phyloP scores from a whole-genome alignment of 768 basidiomycete genomes.

The Rhodotorula diobovata region DNA sequence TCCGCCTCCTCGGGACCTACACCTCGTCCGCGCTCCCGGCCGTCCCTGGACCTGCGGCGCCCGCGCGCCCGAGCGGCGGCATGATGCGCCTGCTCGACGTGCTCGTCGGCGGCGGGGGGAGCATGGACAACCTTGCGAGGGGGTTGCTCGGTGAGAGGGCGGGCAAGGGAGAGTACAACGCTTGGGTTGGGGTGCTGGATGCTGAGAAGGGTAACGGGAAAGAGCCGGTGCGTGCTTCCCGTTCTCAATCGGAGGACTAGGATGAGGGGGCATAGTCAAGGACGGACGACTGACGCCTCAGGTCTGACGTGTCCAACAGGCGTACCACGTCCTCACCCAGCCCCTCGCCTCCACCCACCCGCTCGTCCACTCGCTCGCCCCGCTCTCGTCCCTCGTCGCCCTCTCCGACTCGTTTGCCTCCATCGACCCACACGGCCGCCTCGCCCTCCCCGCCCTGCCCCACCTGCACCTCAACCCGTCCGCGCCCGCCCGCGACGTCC shows the following conservation, averaged over 20 bases:
- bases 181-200: constrained; percentile 30
- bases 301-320: too few relatives aligned
- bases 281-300: too few relatives aligned
- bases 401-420: background rate
- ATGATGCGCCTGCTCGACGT: constrained; percentile 27
- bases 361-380: background rate
- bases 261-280: too few relatives aligned
- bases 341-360: background rate
- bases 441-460: constrained; percentile 13
- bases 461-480: background rate
- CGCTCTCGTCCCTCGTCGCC: background rate
- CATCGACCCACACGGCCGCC: constrained; percentile 6
- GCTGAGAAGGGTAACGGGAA: background rate
- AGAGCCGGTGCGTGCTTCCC: background rate
- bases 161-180: constrained; percentile 1
- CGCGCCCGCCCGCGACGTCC: background rate
- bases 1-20: constrained; percentile 37
- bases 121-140: constrained; percentile 28
- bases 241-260: background rate
- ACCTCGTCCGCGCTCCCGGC: background rate
- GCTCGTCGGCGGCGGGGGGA: constrained; percentile 30
- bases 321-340: background rate
- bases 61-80: constrained; percentile 18
- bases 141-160: background rate
- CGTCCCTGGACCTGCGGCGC: background rate